Evolutionary conservation across 768 basidiomycete genomes (phyloP), one percentile per base, ranked within the genome.

Genomic region (Nidularia sp.): DNA sequence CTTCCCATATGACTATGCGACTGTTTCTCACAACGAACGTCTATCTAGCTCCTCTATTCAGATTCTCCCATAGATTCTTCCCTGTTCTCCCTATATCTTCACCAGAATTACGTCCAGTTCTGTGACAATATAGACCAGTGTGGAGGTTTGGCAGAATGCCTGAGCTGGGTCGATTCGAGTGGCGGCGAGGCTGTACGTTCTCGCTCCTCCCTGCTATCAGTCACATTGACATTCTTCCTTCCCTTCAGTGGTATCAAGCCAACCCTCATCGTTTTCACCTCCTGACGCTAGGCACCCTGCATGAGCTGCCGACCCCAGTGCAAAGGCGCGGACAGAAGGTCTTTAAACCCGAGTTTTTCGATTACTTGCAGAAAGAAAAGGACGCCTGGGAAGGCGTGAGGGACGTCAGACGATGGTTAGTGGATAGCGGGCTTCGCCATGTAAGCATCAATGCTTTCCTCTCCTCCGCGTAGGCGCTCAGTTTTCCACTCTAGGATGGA

Each of bases 51-150:
- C 8, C 69, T 98, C 2, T 90, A 88, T 62, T 81, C 86, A 1
- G 88, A 93, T 62, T 89, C 89, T 0, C 93, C 96, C 0, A 87
- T 98, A 50, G 97, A 99, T 67, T 84, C 92, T 1, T 91, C 90
- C 1, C 73, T 98, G 1, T 88, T 94, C 55, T 86, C 87, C 2
- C 68, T 96, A 5, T 99, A 98, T 63, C 76, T 95, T 6, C 97
- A 99, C 58, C 94, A 98, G 66, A 98, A 97, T 62, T 93, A 95
- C 58, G 79, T 86, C 0, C 85, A 87, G 51, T 98, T 91, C 62
- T 94, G 90, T 62, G 72, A 77, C 41, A 81, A 86, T 35, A 66
- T 93, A 3, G 90, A 93, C 5, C 78, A 98, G 48, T 85, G 84
- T 57, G 80, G 78, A 3, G 79, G 76, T 2, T 65, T 93, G 9